Conservation (phyloP, 2,329 filamentous ascomycete species). For the Cladosporium austrohemisphaericum region DNA sequence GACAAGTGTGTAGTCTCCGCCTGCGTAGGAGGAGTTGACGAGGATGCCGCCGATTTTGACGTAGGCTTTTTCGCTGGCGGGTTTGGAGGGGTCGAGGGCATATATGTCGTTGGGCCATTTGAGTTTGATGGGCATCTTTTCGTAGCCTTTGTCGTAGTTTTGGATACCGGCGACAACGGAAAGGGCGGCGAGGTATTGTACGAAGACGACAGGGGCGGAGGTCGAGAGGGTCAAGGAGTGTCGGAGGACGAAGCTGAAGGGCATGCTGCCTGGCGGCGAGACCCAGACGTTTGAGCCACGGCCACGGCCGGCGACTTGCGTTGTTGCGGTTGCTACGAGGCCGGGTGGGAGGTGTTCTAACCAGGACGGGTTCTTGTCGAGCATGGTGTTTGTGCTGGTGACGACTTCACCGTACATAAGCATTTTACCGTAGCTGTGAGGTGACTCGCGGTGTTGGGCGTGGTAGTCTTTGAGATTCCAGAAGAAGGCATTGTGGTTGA, state of each 20-base stretch:
- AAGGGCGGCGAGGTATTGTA: slow-evolving; percentile 88
- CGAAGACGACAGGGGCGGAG: slow-evolving; percentile 78
- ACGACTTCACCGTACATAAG: slow-evolving; percentile 88
- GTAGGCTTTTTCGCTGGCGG: slow-evolving; percentile 59
- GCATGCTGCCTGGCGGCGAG: slow-evolving; percentile 76
- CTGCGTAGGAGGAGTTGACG: slow-evolving; percentile 78
- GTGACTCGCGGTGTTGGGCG: slow-evolving; percentile 47
- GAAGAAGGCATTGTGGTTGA: slow-evolving; percentile 79
- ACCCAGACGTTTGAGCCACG: slow-evolving; percentile 94
- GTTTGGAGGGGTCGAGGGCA: slow-evolving; percentile 33
- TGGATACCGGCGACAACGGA: slow-evolving; percentile 82
- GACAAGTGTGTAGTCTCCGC: slow-evolving; percentile 76
- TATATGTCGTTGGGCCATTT: slow-evolving; percentile 97
- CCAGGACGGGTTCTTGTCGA: slow-evolving; percentile 86
- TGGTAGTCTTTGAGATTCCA: slow-evolving; percentile 67
- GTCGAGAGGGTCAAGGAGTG: slow-evolving; percentile 71
- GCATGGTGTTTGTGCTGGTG: slow-evolving; percentile 87
- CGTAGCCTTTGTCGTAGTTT: slow-evolving; percentile 71
- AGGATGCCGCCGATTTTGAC: slow-evolving; percentile 93
- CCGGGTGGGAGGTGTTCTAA: slow-evolving; percentile 74
- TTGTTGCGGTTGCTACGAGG: slow-evolving; percentile 83
- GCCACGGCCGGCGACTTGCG: slow-evolving; percentile 81
- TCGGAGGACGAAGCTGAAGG: slow-evolving; percentile 84
- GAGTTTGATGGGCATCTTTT: slow-evolving; percentile 71
- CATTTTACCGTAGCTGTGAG: slow-evolving; percentile 66